These are phyloP conservation scores for Penicillium frequentans DNA, from an alignment of 2,329 filamentous ascomycete species.

Conservation along the genomic window DNA sequence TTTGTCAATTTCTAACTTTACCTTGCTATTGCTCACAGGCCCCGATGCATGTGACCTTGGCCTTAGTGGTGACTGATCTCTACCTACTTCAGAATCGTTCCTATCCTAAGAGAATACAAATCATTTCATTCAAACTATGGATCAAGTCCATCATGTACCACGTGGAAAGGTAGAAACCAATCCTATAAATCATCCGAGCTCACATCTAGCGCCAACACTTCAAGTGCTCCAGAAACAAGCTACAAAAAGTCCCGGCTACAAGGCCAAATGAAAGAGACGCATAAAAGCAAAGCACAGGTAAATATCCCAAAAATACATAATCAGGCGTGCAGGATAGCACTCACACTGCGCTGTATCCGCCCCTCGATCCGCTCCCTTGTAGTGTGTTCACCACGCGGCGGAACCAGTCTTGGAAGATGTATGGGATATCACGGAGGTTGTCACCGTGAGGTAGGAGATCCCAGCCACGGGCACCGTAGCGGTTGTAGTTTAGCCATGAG, in stretches of 20 bases:
- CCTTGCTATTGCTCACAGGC: not conserved
- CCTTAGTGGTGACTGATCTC: not conserved
- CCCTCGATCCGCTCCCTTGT: conserved; percentile 78
- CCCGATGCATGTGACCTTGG: not conserved
- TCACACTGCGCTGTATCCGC: conserved; percentile 90
- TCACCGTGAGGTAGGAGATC: conserved; percentile 92
- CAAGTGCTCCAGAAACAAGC: not conserved
- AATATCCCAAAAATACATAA: not conserved
- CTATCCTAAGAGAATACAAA: not conserved
- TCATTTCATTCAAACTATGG: not conserved
- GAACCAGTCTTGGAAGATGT: conserved; percentile 85
- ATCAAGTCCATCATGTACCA: not conserved
- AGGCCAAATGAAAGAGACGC: not conserved
- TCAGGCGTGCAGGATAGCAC: not conserved
- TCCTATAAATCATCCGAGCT: not conserved
- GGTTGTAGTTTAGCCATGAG: conserved; percentile 98
- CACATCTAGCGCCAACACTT: not conserved
- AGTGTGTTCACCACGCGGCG: conserved; percentile 78
- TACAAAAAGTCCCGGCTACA: not conserved
- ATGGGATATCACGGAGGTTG: conserved; percentile 86
- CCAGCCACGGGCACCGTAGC: conserved; percentile 92
- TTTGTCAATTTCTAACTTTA: too few species aligned
- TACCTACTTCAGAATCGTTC: not conserved
- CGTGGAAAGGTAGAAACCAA: not conserved
- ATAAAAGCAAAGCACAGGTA: not conserved